Conservation (phyloP, 140 eudicot species). For the Cichorium intybus region DNA sequence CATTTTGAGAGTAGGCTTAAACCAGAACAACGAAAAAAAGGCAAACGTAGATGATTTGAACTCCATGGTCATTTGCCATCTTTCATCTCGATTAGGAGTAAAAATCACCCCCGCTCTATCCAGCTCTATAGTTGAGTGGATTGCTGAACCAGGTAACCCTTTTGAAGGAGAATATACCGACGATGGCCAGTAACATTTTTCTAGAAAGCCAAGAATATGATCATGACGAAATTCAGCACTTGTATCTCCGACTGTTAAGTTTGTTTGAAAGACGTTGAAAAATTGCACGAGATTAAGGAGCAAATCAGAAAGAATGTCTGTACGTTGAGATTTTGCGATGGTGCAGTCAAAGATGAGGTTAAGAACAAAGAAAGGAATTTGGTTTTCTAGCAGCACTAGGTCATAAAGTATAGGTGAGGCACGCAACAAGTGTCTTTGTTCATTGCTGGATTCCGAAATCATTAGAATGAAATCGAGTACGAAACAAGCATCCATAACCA, state of each 20-base stretch:
- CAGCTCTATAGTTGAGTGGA: not conserved
- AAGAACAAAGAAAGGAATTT: constrained; percentile 25
- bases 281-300: not conserved
- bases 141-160: not conserved
- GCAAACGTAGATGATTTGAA: not conserved
- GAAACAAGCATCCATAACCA: no score
- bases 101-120: not conserved
- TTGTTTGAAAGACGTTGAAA: not conserved
- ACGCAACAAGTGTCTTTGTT: no score
- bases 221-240: not conserved
- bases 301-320: not conserved
- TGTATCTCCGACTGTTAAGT: not conserved
- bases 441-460: no score
- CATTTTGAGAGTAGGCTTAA: constrained; percentile 3
- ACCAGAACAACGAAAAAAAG: not conserved
- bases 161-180: no score
- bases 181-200: constrained; percentile 2
- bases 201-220: constrained; percentile 16
- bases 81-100: not conserved
- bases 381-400: constrained; percentile 16
- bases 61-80: constrained; percentile 7
- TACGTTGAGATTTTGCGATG: not conserved
- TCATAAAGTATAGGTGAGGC: no score
- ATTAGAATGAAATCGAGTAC: no score
- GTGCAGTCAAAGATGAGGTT: constrained; percentile 15